These are phyloP conservation scores for Sphagnum tenellum DNA, from an alignment of 225 moss, liverwort and hornwort genomes.

Conservation along the genomic window DNA sequence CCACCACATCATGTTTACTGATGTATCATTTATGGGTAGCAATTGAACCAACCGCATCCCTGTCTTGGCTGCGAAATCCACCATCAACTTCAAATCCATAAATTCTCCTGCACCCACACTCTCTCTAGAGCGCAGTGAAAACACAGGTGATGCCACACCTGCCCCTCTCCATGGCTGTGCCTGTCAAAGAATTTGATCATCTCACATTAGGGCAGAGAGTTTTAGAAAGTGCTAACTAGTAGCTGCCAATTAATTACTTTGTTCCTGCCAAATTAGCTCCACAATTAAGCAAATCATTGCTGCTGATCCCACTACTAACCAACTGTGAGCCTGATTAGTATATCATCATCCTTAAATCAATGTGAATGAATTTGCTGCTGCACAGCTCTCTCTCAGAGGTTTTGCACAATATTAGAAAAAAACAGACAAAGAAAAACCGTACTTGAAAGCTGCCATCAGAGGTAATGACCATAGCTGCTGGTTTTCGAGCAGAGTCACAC, in stretches of 20 bases:
- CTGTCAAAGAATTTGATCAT: slow-evolving; percentile 14
- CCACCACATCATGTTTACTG: slow-evolving; percentile 98
- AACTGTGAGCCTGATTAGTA: too few species aligned
- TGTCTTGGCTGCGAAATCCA: slow-evolving; percentile 62
- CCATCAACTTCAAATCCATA: slow-evolving; percentile 62
- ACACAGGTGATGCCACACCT: slow-evolving; percentile 80
- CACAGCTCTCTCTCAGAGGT: too few species aligned
- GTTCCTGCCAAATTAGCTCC: too few species aligned
- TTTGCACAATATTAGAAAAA: too few species aligned
- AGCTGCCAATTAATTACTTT: too few species aligned
- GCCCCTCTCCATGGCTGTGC: slow-evolving; percentile 76
- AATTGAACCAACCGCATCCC: slow-evolving; percentile 84
- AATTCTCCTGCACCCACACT: slow-evolving; percentile 88
- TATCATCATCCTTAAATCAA: too few species aligned
- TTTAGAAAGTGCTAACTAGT: too few species aligned
- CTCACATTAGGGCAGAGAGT: too few species aligned
- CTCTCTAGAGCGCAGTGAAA: slow-evolving; percentile 57
- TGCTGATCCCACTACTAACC: too few species aligned
- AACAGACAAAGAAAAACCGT: slow-evolving; percentile 3
- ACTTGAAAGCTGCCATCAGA: slow-evolving; percentile 80
- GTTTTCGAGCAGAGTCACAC: slow-evolving; percentile 23
- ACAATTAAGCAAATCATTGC: too few species aligned
- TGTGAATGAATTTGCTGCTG: too few species aligned
- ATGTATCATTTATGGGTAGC: slow-evolving; percentile 86
- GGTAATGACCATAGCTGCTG: slow-evolving; percentile 44